Evolutionary conservation across 148 eudicot species (phyloP), one percentile per base, ranked within the genome.

Genomic region (Vaccinium macrocarpon): DNA sequence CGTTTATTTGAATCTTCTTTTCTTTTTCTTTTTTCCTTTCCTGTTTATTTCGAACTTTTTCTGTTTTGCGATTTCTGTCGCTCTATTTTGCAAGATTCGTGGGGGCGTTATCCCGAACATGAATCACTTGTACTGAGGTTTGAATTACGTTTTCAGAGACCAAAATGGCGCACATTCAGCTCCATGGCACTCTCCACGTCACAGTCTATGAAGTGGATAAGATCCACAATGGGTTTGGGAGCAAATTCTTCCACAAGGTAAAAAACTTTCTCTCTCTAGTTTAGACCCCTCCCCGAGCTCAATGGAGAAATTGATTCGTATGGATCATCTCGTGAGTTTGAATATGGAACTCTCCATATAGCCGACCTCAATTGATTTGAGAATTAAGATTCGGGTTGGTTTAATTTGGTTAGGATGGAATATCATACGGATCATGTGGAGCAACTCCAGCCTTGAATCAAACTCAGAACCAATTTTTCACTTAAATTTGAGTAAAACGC

Each of bases 131-230:
- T 14, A 8, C 18, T 78, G 62, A 78, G 62, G 19, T 8, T 78
- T 0, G 8, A 53, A 32, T 51, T 78, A 29, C 46, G 52, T 52
- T 52, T 78, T 62, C 61, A 78, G 81, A 25, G n/a, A n/a, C 11
- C 42, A 59, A 78, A 77, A 94, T 94, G 97, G 92, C 92, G 53
- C 91, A 83, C 79, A 85, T 90, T 21, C 81, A 91, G 89, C 91
- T 94, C 32, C 97, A 94, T 83, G 97, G 97, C 23, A 94, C 97
- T 42, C 88, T 94, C 25, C 94, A 94, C 82, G 92, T 82, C 21
- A 92, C 97, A 1, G 84, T 94, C 71, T 91, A 35, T 79, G 95
- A 94, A 82, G 95, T 94, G 18, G 86, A 83, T 73, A 87, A 86
- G 55, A 92, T 94, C 48, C 91, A 85, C 19, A 1, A 48, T 35